Percentiles rank a stretch among this genome's conserved stretches.
phyloP scores from a whole-genome alignment of 208 protist genomes.

The Acanthamoeba royreba region DNA sequence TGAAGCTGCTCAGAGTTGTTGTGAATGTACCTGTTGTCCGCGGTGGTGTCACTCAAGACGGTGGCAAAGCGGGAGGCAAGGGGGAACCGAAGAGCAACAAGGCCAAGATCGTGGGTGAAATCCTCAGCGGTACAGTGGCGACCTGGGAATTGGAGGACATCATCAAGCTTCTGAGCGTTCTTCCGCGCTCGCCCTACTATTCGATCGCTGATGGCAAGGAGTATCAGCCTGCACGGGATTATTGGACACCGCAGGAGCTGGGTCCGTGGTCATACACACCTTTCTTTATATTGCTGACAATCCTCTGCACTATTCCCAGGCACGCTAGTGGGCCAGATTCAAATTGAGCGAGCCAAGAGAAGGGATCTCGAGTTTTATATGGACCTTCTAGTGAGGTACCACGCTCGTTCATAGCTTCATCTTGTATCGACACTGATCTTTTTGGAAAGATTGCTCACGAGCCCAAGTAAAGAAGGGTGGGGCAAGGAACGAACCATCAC shows the following conservation, averaged over 20 bases:
- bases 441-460: too few species aligned
- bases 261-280: background rate
- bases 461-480: too few species aligned
- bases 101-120: background rate
- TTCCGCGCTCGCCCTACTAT: background rate
- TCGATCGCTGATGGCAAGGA: background rate
- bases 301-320: background rate
- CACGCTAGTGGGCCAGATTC: background rate
- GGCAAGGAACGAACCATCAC: too few species aligned
- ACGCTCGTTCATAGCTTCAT: background rate
- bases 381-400: background rate
- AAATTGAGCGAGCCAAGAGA: background rate
- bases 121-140: background rate
- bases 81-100: background rate
- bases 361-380: slow-evolving; percentile 29
- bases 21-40: too few species aligned
- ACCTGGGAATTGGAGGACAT: background rate
- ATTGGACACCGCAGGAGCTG: background rate
- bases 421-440: too few species aligned
- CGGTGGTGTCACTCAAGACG: too few species aligned
- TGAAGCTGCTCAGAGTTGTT: too few species aligned
- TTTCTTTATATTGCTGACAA: background rate
- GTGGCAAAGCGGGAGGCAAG: too few species aligned
- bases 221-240: background rate
- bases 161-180: background rate